Conservation (phyloP, 2,329 filamentous ascomycete genomes). For the Cordyceps farinosa region DNA sequence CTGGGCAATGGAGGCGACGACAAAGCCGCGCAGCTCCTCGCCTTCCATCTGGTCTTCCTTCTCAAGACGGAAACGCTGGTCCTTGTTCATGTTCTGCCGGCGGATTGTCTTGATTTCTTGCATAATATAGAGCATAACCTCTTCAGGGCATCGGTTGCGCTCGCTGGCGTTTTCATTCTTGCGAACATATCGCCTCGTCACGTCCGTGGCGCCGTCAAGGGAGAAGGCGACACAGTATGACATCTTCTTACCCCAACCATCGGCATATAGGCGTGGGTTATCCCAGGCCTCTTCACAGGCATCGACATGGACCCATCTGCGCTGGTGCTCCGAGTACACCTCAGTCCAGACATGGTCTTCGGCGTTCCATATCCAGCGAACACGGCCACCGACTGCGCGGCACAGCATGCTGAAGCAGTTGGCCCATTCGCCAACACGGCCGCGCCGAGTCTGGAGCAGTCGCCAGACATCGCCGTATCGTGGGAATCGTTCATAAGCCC, state of each 20-base stretch:
- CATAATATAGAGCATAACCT: conserved; percentile 86
- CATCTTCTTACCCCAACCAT: conserved; percentile 95
- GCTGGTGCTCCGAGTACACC: conserved; percentile 89
- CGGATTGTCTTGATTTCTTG: conserved; percentile 85
- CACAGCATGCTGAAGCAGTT: conserved; percentile 99
- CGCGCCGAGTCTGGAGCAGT: conserved; percentile 78
- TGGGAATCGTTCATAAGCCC: conserved; percentile 82
- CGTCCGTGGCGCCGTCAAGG: conserved; percentile 72
- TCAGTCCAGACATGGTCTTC: conserved; percentile 99
- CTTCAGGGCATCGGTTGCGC: conserved; percentile 77
- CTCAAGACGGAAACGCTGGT: conserved; percentile 75
- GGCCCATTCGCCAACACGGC: conserved; percentile 91
- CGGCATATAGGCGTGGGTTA: conserved; percentile 84
- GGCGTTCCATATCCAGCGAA: conserved; percentile 97
- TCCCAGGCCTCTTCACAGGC: conserved; percentile 95
- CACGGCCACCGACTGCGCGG: conserved; percentile 82
- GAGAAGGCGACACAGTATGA: conserved; percentile 97
- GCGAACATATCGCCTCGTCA: conserved; percentile 65
- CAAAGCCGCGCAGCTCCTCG: conserved; percentile 68
- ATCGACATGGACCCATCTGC: conserved; percentile 95
- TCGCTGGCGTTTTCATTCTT: conserved; percentile 69
- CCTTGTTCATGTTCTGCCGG: conserved; percentile 79
- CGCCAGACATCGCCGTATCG: conserved; percentile 95
- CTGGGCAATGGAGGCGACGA: conserved; percentile 69
- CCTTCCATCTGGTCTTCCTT: conserved; percentile 77